Percentiles rank a stretch among this genome's conserved stretches.
Conservation (phyloP, 1,284 basidiomycete species). For the Ceratobasidium papillatum region DNA sequence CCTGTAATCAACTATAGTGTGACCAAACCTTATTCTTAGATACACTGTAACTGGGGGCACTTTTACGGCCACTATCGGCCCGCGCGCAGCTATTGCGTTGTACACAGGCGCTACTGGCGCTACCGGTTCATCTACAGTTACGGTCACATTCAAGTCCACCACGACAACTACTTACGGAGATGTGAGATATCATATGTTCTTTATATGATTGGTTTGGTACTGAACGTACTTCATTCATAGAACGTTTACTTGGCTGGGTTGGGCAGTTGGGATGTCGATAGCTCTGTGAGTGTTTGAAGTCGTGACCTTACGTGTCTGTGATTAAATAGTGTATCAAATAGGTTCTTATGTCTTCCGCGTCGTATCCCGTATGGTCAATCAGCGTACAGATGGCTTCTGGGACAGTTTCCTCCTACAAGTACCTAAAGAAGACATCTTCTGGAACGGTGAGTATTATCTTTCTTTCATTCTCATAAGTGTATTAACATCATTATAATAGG, state of each 20-base stretch:
- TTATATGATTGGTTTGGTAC: neutral
- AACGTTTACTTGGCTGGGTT: conserved; percentile 39
- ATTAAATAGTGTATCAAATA: conserved; percentile 46
- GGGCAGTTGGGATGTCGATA: conserved; percentile 31
- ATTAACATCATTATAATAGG: neutral
- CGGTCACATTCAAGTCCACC: conserved; percentile 25
- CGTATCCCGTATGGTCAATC: conserved; percentile 65
- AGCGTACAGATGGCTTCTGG: conserved; percentile 60
- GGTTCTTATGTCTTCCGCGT: conserved; percentile 63
- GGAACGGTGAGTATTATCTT: conserved; percentile 56
- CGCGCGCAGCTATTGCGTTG: conserved; percentile 66
- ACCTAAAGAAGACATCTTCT: conserved; percentile 63
- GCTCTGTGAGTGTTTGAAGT: neutral
- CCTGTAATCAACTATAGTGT: neutral
- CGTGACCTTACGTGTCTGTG: neutral
- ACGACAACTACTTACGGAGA: conserved; percentile 37
- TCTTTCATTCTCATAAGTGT: neutral
- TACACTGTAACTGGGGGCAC: conserved; percentile 62
- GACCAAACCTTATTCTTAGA: conserved; percentile 50
- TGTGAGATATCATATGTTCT: neutral
- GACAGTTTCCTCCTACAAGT: conserved; percentile 67
- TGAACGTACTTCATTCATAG: neutral
- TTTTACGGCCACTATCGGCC: conserved; percentile 62
- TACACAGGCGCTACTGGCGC: conserved; percentile 57
- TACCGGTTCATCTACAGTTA: neutral